Evolutionary conservation across 2,329 filamentous ascomycete species (phyloP).

Genomic region (Sclerotinia subarctica): DNA sequence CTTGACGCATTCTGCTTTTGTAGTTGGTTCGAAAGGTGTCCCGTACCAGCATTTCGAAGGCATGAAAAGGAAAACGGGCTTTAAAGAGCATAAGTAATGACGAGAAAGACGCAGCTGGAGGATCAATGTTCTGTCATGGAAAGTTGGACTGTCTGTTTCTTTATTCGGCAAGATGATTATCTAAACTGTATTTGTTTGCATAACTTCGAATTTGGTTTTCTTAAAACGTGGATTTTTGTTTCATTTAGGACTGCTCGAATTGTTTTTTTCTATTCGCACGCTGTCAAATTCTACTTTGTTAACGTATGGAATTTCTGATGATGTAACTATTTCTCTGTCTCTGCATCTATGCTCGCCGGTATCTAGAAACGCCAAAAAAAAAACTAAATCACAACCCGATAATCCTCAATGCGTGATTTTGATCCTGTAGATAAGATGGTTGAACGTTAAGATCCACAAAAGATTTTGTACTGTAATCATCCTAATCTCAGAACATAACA

Average conservation of each 20-base stretch:
- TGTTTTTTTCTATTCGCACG: not conserved
- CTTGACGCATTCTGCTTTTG: conserved; percentile 22
- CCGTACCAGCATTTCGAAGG: not conserved
- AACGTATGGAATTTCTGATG: not conserved
- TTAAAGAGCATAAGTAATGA: not conserved
- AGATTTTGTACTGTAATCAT: too few species aligned
- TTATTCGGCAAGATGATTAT: not conserved
- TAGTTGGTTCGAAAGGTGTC: not conserved
- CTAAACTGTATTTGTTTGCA: not conserved
- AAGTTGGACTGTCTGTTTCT: not conserved
- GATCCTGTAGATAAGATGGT: too few species aligned
- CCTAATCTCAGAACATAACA: too few species aligned
- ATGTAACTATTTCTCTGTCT: not conserved
- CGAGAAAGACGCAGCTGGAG: not conserved
- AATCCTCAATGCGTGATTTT: not conserved
- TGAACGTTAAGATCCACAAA: not conserved
- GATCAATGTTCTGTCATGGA: not conserved
- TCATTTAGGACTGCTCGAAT: too few species aligned
- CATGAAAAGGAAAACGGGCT: not conserved
- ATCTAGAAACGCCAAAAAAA: not conserved
- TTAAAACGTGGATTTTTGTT: too few species aligned
- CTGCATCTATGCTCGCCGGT: not conserved
- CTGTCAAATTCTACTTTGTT: not conserved
- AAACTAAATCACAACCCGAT: not conserved
- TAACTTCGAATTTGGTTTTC: not conserved